Evolutionary conservation across 2,329 filamentous ascomycete species (phyloP), one percentile per base, ranked within the genome.

Genomic region (Hypoxylon sp.): DNA sequence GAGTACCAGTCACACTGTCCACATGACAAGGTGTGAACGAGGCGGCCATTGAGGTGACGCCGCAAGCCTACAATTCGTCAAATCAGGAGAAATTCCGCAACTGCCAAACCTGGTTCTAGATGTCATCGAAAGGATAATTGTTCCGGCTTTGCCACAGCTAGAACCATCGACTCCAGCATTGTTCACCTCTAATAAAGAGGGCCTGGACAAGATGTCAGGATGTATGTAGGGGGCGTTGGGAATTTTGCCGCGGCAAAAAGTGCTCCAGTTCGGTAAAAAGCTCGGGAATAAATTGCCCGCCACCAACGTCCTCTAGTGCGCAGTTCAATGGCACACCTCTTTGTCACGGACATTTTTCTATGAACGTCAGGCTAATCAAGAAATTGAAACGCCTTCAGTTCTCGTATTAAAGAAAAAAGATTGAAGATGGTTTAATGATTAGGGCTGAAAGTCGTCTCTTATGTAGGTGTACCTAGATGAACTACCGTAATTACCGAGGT

Each of bases 201-300:
- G 39, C 16, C 32, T 34, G 29, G 39, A 34, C 25, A 32, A 23
- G 30, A 57, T 51, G 52, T 30, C 9, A 12, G 30, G 9, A 34
- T 47, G 45, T 29, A 48, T 27, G 58, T 51, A 62, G 30, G 55
- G 54, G 11, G 50, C n/a, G 41, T 19, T 25, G 19, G n/a, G n/a
- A n/a, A 21, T 52, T 61, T 57, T 67, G 27, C 64, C 64, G 59
- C 64, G 64, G 64, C 60, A 67, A 52, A 63, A 62, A 57, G 34
- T 30, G 29, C 16, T 37, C 4, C 37, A 50, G 32, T 46, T 52
- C 64, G 64, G 64, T 23, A 63, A 67, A 63, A 67, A 23, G 29
- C 32, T 67, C 64, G 64, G 64, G 61, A 60, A 67, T 56, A 67
- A 60, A 39, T 47, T 21, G 12, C 9, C 41, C 27, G 16, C 30